Evolutionary conservation across 371 early-diverging fungal genomes (phyloP), one percentile per base, ranked within the genome.

Genomic region (Nematocida ausubeli): DNA sequence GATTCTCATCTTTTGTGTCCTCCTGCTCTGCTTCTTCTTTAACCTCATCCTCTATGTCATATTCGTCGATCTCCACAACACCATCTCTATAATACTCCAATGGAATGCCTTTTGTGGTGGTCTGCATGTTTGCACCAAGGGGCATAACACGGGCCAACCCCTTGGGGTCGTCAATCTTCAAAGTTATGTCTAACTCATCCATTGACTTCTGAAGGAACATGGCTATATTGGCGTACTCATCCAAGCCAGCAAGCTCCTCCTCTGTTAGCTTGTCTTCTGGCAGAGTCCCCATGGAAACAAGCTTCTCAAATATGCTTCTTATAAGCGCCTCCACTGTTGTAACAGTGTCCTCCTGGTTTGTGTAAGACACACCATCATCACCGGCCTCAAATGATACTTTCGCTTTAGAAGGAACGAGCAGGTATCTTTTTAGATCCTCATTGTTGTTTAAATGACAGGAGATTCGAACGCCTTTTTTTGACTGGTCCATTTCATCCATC

Each of bases 41-140:
- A n/a, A n/a, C n/a, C n/a, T n/a, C n/a, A n/a, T n/a, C n/a, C 37
- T 39, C 28, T 28, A 60, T 12, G 7, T 60, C 60, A 40, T 66
- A 75, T 16, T 28, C 37, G 19, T 51, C 67, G 26, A 75, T 75
- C 14, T 60, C 42, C 3, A 66, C 67, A 7, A 28, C 9, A 5
- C 47, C 67, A 39, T 75, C 55, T 22, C 37, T 65, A 34, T 55
- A 75, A 63, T 75, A 75, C 40, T 75, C 78, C 80, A 75, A 55
- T 22, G 67, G 67, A 5, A 65, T 3, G n/a, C 2, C 22, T 37
- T 75, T 75, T 12, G 49, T 54, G 28, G 16, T 55, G n/a, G 30
- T 42, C 26, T 66, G 40, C 24, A 57, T 80, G 30, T 42, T 63
- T 16, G 35, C 44, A 19, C 67, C 55, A 5, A 24, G 19, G 6